Percentiles rank a stretch among this genome's conserved stretches.
phyloP scores from a whole-genome alignment of 169 alveolate genomes.

The Plasmodium cynomolgi region DNA sequence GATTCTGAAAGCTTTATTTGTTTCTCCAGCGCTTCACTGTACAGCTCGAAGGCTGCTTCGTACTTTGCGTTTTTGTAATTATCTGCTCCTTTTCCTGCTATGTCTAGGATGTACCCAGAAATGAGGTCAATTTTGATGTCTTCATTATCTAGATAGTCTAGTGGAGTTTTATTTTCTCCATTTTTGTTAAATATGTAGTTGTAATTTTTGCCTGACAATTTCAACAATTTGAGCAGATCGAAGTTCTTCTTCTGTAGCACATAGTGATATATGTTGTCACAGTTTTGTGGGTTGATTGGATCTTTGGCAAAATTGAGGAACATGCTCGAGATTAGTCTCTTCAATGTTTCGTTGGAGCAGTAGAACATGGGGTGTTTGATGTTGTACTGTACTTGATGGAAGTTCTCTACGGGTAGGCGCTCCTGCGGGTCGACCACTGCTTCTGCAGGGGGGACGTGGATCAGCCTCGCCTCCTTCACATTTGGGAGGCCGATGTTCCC shows the following conservation, averaged over 20 bases:
- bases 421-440: background rate
- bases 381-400: conserved; percentile 18
- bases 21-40: conserved; percentile 80
- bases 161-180: conserved; percentile 77
- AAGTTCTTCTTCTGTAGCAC: conserved; percentile 76
- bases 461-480: conserved; percentile 51
- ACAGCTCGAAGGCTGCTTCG: conserved; percentile 76
- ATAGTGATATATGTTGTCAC: conserved; percentile 82
- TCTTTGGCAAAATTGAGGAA: conserved; percentile 69
- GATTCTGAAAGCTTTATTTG: conserved; percentile 73
- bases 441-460: background rate
- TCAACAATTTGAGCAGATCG: conserved; percentile 72
- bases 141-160: conserved; percentile 76
- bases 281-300: conserved; percentile 77
- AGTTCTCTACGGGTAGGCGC: background rate
- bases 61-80: conserved; percentile 75
- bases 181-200: conserved; percentile 60
- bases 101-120: conserved; percentile 75
- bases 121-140: conserved; percentile 75
- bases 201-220: conserved; percentile 69
- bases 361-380: conserved; percentile 71
- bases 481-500: conserved; percentile 40
- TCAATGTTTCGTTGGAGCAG: conserved; percentile 49
- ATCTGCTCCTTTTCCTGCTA: conserved; percentile 84
- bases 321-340: conserved; percentile 25